Conservation (phyloP, 2,329 filamentous ascomycete genomes). For the Neofusicoccum kwambonambiense region DNA sequence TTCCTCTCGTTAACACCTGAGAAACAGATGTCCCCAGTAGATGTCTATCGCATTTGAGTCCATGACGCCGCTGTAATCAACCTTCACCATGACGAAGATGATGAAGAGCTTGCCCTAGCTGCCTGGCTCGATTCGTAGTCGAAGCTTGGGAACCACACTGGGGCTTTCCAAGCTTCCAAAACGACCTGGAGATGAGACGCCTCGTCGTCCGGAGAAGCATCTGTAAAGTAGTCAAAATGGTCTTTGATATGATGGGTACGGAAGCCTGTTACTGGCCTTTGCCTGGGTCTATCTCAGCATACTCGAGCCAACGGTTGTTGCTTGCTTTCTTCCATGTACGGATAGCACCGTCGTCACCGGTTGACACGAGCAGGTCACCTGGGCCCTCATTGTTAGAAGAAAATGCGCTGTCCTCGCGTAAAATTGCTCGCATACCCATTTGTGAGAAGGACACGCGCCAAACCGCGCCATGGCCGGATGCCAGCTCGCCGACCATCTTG, state of each 20-base stretch:
- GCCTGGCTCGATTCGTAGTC: not conserved
- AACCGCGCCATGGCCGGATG: slow-evolving; percentile 67
- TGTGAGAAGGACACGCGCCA: slow-evolving; percentile 70
- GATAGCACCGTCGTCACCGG: slow-evolving; percentile 69
- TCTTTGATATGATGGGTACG: not conserved
- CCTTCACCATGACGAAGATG: too few relatives aligned
- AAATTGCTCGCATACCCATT: slow-evolving; percentile 35
- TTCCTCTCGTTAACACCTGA: too few relatives aligned
- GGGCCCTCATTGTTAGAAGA: slow-evolving; percentile 40
- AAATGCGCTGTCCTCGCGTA: not conserved
- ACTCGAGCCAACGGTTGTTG: slow-evolving; percentile 49
- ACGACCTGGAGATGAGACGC: not conserved
- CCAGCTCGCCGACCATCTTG: slow-evolving; percentile 65
- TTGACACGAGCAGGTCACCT: slow-evolving; percentile 72
- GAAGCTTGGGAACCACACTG: not conserved
- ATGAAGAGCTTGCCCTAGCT: too few relatives aligned
- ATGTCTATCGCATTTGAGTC: too few relatives aligned
- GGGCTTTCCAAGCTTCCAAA: not conserved
- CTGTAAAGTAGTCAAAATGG: slow-evolving; percentile 9
- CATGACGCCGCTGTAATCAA: too few relatives aligned
- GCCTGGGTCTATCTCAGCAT: slow-evolving; percentile 44
- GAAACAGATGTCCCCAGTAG: too few relatives aligned
- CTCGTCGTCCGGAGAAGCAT: not conserved
- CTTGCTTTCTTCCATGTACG: slow-evolving; percentile 51
- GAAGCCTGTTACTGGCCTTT: slow-evolving; percentile 3